Conservation (phyloP, 2,329 filamentous ascomycete genomes). For the Colletotrichum echinochloae region DNA sequence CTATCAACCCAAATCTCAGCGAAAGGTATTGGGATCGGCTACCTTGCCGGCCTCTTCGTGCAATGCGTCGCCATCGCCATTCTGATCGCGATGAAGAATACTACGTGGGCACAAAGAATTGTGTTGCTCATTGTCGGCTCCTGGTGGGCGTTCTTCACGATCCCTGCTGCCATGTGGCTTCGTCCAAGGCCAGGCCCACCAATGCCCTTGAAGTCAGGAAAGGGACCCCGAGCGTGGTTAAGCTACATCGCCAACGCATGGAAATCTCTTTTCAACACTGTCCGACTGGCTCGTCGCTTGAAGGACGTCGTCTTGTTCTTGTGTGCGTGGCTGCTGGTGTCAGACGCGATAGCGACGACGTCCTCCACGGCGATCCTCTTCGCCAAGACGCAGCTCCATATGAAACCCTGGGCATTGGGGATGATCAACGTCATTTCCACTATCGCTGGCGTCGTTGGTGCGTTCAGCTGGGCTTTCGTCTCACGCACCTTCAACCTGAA, state of each 20-base stretch:
- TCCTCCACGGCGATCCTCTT: conserved; percentile 95
- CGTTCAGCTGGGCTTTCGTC: conserved; percentile 88
- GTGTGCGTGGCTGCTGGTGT: conserved; percentile 92
- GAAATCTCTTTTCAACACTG: conserved; percentile 85
- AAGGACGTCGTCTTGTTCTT: conserved; percentile 84
- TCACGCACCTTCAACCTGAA: conserved; percentile 76
- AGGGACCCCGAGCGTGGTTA: conserved; percentile 64
- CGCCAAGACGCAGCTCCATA: conserved; percentile 91
- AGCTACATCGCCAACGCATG: conserved; percentile 86
- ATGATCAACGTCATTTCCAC: conserved; percentile 96
- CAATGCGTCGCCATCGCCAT: conserved; percentile 86
- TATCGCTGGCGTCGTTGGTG: conserved; percentile 83
- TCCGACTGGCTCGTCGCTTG: conserved; percentile 78
- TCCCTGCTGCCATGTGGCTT: conserved; percentile 89
- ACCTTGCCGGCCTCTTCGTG: conserved; percentile 85
- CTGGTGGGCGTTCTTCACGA: conserved; percentile 94
- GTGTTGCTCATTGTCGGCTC: conserved; percentile 87
- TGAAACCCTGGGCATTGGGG: conserved; percentile 88
- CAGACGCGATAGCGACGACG: conserved; percentile 93
- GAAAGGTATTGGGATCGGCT: conserved; percentile 93
- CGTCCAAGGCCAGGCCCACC: conserved; percentile 90
- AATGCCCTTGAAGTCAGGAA: conserved; percentile 60
- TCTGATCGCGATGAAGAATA: conserved; percentile 78
- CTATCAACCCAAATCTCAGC: conserved; percentile 93
- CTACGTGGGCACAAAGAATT: conserved; percentile 86